Conservation (phyloP, 441 rosid genomes). For the Gossypium davidsonii region DNA sequence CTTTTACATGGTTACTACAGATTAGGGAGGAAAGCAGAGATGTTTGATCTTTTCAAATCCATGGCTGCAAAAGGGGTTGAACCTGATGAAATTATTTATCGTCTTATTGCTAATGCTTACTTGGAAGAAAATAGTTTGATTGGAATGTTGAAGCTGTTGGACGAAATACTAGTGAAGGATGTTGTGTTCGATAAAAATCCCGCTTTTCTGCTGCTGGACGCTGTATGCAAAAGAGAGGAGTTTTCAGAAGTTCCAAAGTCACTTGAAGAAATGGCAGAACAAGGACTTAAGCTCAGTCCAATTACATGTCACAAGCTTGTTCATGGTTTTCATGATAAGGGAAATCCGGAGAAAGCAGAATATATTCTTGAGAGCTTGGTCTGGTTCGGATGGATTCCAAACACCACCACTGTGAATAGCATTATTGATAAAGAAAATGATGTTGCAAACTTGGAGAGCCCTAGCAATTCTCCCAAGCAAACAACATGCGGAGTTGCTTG, state of each 20-base stretch:
- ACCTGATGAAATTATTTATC: conserved; percentile 47
- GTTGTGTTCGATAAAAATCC: conserved; percentile 23
- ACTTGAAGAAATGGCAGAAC: conserved; percentile 34
- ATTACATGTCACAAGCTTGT: conserved; percentile 42
- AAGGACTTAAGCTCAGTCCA: conserved; percentile 38
- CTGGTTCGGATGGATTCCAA: conserved; percentile 44
- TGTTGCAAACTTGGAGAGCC: conserved; percentile 12
- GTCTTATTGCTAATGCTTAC: conserved; percentile 34
- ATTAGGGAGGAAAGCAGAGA: conserved; percentile 33
- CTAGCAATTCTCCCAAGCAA: conserved; percentile 20
- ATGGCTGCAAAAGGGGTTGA: conserved; percentile 42
- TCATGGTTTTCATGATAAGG: conserved; percentile 37
- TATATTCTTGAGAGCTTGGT: conserved; percentile 45
- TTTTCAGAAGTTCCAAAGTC: conserved; percentile 20
- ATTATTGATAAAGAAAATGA: conserved; percentile 18
- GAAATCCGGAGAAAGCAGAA: conserved; percentile 40
- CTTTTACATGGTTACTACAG: conserved; percentile 41
- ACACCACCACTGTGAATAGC: conserved; percentile 31
- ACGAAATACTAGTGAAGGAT: conserved; percentile 42
- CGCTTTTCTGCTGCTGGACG: conserved; percentile 23
- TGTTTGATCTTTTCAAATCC: conserved; percentile 40
- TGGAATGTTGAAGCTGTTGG: conserved; percentile 40
- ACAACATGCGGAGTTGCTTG: conserved; percentile 12
- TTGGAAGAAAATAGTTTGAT: conserved; percentile 40
- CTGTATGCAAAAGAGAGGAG: conserved; percentile 22